Base-by-base conservation (phyloP, 2,329 filamentous ascomycete genomes). In the Penicillium concentricum region DNA sequence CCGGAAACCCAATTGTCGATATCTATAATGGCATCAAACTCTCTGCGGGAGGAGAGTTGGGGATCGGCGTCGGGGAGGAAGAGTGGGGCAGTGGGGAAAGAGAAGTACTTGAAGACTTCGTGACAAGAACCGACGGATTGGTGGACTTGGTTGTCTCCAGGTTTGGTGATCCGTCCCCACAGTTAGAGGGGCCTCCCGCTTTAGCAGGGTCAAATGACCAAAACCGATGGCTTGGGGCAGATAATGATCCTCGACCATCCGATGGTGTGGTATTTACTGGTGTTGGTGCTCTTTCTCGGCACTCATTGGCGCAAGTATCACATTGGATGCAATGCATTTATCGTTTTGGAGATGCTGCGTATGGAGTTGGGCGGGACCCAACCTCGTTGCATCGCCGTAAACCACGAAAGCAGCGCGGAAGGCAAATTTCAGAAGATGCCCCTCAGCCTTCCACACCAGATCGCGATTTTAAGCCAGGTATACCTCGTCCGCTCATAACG, bases 41-140 rank as follows among this genome's bases (percentile, higher is more conserved):
- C 32, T 91, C 92, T 13, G 90, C 89, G 7, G 92, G 91, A 34
- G 93, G 94, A 18, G 93, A 97, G 75, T 83, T 97, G 26, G 94
- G 94, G 16, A 85, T 97, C 44, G 94, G 94, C 0, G 94, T 97
- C 1, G 94, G 94, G 18, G 94, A 97, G 72, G 94, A 97, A 76
- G 91, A 97, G 54, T 88, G 92, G 72, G 93, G 93, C 5, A 97
- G 93, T 70, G 92, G 92, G 32, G 93, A 97, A 77, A 83, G 93
- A 66, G 93, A 95, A 66, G 93, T 97, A 0, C 79, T 99, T 1
- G 93, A 97, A 73, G 91, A 91, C n/a, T 85, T 96, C 60, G 86
- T 91, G 1, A 82, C 82, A 10, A 82, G 90, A 54, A 90, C 91
- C 24, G 88, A 94, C 50, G 94, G 94, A 0, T 80, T 99, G 38